Percentiles rank a stretch among this genome's conserved stretches.
Evolutionary conservation across 2,329 filamentous ascomycete genomes (phyloP).

Genomic region (Colletotrichum sp.): DNA sequence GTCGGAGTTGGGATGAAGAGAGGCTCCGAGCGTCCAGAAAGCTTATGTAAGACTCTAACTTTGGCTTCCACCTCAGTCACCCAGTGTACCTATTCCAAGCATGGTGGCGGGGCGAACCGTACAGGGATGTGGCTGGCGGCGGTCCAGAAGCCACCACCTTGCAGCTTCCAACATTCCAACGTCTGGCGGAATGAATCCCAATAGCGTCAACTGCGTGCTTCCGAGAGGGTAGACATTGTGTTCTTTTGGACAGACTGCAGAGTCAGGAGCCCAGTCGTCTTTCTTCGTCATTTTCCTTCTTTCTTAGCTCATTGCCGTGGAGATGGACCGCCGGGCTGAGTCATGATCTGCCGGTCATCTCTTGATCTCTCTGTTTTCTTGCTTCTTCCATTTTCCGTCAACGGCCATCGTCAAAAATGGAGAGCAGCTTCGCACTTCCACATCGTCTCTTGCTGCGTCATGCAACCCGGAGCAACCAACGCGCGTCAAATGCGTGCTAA

Average conservation of each 20-base stretch:
- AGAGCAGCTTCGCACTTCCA: neutral
- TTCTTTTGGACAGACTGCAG: neutral
- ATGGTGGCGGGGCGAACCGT: neutral
- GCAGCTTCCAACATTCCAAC: neutral
- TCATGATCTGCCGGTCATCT: neutral
- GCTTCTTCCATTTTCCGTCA: neutral
- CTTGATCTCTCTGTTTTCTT: neutral
- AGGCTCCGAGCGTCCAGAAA: conserved; percentile 15
- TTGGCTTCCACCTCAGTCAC: neutral
- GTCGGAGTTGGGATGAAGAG: conserved; percentile 17
- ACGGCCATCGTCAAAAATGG: neutral
- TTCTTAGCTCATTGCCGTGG: neutral
- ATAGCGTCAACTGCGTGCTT: neutral
- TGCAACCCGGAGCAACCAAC: neutral
- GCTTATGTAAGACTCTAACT: conserved; percentile 12
- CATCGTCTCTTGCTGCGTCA: neutral
- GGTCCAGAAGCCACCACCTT: neutral
- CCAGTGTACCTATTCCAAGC: too few species aligned
- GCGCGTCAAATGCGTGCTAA: neutral
- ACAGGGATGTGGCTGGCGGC: neutral
- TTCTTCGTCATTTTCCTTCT: neutral
- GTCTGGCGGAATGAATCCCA: neutral
- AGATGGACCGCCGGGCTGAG: neutral
- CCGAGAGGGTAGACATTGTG: neutral
- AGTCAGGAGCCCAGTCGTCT: neutral